Percentiles rank a stretch among this genome's conserved stretches.
Conservation (phyloP, 176 grass and related monocot species). For the Avena insularis region DNA sequence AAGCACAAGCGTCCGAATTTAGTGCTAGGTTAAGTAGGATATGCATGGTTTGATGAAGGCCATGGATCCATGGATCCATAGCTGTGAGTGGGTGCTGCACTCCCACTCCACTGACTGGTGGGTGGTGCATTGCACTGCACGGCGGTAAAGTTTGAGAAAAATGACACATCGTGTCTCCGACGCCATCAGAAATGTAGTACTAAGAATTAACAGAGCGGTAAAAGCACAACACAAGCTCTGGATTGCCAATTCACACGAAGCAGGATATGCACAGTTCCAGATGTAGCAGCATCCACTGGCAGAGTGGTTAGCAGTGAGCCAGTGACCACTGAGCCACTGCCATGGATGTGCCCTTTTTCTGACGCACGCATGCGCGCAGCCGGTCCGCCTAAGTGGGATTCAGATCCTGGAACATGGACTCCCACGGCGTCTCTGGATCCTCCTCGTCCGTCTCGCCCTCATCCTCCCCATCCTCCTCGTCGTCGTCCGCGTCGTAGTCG, state of each 20-base stretch:
- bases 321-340: too few relatives aligned
- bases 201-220: neutral
- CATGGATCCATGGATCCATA: too few relatives aligned
- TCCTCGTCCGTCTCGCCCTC: conserved; percentile 2
- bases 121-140: neutral
- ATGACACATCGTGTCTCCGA: too few relatives aligned
- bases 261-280: neutral
- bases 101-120: too few relatives aligned
- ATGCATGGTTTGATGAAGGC: too few relatives aligned
- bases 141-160: neutral
- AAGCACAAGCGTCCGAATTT: neutral
- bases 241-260: neutral
- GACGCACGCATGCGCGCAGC: neutral
- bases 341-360: neutral
- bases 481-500: neutral
- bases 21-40: too few relatives aligned
- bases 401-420: conserved; percentile 89
- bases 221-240: neutral
- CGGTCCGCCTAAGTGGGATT: conserved; percentile 61
- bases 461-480: neutral
- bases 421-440: conserved; percentile 64
- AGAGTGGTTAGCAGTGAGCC: too few relatives aligned
- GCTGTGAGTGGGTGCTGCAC: too few relatives aligned
- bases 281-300: too few relatives aligned
- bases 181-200: neutral